Evolutionary conservation across 176 grass and related monocot genomes (phyloP).

Genomic region (Puccinellia tenuiflora): DNA sequence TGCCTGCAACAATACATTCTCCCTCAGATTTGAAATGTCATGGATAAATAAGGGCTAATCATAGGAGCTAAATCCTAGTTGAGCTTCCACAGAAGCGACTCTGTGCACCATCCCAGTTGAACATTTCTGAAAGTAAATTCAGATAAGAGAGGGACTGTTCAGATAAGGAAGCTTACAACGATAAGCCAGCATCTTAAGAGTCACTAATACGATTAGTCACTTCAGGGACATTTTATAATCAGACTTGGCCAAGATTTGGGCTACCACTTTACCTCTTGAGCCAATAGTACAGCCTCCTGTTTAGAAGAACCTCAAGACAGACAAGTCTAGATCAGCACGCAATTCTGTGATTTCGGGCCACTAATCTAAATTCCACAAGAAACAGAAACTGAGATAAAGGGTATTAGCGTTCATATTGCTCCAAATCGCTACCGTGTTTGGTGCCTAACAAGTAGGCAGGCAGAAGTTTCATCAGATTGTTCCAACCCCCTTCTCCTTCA

Average conservation of each 20-base stretch:
- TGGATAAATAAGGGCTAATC: constrained; percentile 12
- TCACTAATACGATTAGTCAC: constrained; percentile 42
- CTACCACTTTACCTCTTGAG: not conserved
- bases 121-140: constrained; percentile 23
- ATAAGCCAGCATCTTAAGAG: constrained; percentile 44
- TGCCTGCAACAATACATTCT: constrained; percentile 12
- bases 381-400: not conserved
- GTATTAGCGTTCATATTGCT: constrained; percentile 14
- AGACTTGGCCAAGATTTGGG: constrained; percentile 18
- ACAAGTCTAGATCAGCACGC: constrained; percentile 33
- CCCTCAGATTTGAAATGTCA: constrained; percentile 11
- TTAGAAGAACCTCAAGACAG: constrained; percentile 18
- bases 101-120: not conserved
- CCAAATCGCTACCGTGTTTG: constrained; percentile 15
- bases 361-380: constrained; percentile 14
- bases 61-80: constrained; percentile 6
- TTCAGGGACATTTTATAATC: constrained; percentile 35
- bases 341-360: constrained; percentile 5
- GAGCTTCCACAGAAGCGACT: constrained; percentile 1
- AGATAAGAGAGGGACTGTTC: constrained; percentile 2
- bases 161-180: constrained; percentile 31
- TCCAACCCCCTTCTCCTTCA: constrained; percentile 12
- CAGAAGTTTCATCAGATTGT: constrained; percentile 25
- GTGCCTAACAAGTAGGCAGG: constrained; percentile 38
- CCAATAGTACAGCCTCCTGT: constrained; percentile 8